phyloP scores from a whole-genome alignment of 1,284 basidiomycete genomes.

The Ganoderma sp. region DNA sequence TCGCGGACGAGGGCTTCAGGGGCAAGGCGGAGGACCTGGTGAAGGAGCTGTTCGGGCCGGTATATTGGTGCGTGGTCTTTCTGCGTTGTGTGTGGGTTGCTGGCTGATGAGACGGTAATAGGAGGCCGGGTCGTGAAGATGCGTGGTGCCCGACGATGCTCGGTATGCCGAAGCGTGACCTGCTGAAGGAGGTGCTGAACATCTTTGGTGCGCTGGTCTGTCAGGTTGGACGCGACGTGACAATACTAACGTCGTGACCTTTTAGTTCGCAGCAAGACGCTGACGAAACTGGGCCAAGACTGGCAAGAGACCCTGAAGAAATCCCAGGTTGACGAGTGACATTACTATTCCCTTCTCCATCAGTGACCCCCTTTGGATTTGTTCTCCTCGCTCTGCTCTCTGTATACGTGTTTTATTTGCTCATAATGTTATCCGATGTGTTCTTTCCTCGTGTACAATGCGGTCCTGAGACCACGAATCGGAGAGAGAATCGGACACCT shows the following conservation, averaged over 20 bases:
- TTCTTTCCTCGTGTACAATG: background rate
- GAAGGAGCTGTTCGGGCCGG: conserved; percentile 84
- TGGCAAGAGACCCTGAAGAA: conserved; percentile 81
- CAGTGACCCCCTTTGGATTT: background rate
- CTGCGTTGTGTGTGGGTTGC: conserved; percentile 1
- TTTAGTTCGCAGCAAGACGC: conserved; percentile 71
- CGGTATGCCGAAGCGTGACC: conserved; percentile 77
- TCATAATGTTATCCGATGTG: conserved; percentile 5
- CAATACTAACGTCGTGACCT: conserved; percentile 2
- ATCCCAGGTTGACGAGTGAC: conserved; percentile 49
- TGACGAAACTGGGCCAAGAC: conserved; percentile 73
- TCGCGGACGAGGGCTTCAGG: conserved; percentile 86
- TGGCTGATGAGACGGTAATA: conserved; percentile 38
- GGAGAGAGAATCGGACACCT: too few relatives aligned
- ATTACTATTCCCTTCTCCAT: background rate
- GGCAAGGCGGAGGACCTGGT: conserved; percentile 88
- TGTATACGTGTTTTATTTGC: conserved; percentile 8
- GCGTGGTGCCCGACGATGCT: conserved; percentile 70
- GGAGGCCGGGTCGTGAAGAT: conserved; percentile 69
- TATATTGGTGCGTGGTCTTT: conserved; percentile 70
- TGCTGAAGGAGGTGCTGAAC: conserved; percentile 79
- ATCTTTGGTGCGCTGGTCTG: conserved; percentile 65
- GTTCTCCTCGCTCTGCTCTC: background rate
- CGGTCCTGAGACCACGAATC: background rate
- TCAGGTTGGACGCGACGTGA: background rate